Conservation (phyloP, 2,329 filamentous ascomycete species). For the Pseudogymnoascus destructans region DNA sequence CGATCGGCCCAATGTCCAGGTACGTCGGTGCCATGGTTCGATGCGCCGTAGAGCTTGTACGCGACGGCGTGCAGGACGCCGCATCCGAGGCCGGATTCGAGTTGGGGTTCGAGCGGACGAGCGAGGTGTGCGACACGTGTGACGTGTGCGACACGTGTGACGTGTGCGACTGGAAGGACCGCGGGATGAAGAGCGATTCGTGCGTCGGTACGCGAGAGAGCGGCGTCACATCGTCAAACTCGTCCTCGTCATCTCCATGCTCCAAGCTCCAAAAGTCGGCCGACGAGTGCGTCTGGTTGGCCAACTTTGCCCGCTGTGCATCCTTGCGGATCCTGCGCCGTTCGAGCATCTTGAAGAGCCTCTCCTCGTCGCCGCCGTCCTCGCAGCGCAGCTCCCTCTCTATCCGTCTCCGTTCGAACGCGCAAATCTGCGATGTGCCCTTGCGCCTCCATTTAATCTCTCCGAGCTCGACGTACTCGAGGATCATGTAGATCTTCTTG, state of each 20-base stretch:
- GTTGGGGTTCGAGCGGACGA: conserved; percentile 20
- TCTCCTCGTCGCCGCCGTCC: conserved; percentile 42
- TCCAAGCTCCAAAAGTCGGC: conserved; percentile 75
- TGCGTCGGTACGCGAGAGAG: conserved; percentile 21
- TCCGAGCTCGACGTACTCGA: conserved; percentile 88
- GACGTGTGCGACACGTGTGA: conserved; percentile 16
- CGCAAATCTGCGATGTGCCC: conserved; percentile 68
- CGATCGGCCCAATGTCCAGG: conserved; percentile 26
- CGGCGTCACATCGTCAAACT: conserved; percentile 24
- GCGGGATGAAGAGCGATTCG: conserved; percentile 16
- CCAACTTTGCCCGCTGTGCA: conserved; percentile 42
- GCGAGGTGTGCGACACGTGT: conserved; percentile 15
- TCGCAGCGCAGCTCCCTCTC: conserved; percentile 56
- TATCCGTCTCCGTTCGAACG: conserved; percentile 68
- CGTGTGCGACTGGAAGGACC: conserved; percentile 12
- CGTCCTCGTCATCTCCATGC: conserved; percentile 45
- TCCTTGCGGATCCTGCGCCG: conserved; percentile 45
- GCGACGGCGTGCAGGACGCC: conserved; percentile 21
- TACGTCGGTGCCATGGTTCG: conserved; percentile 21
- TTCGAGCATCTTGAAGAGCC: conserved; percentile 45
- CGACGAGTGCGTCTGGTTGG: conserved; percentile 30
- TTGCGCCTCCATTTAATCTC: conserved; percentile 92
- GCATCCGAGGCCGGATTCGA: conserved; percentile 21
- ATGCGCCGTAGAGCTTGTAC: conserved; percentile 23
- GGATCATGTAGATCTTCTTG: conserved; percentile 96